phyloP scores from a whole-genome alignment of 2,329 filamentous ascomycete species.

The Thermomyces lanuginosus region DNA sequence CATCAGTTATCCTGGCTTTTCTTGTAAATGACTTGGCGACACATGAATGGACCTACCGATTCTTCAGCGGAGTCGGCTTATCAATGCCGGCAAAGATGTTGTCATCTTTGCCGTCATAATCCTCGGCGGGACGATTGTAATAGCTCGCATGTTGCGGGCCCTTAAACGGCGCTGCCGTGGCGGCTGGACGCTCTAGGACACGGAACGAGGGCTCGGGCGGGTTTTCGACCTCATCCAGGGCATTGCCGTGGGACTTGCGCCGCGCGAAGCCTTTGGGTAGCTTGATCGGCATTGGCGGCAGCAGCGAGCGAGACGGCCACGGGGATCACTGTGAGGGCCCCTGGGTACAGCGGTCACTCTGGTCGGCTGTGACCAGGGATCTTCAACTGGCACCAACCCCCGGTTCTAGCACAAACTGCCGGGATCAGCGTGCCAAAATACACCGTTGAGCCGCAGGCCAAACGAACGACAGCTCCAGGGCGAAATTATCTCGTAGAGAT shows the following conservation, averaged over 20 bases:
- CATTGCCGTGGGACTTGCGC: slow-evolving; percentile 40
- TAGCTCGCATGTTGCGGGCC: slow-evolving; percentile 19
- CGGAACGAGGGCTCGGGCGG: slow-evolving; percentile 34
- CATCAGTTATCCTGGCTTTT: too few relatives aligned
- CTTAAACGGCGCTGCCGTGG: slow-evolving; percentile 29
- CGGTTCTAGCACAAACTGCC: too few relatives aligned
- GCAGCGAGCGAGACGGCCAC: slow-evolving; percentile 2
- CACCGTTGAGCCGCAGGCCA: too few relatives aligned
- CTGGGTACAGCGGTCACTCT: too few relatives aligned
- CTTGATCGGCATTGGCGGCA: slow-evolving; percentile 41
- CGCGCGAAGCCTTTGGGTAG: slow-evolving; percentile 37
- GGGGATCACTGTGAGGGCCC: slow-evolving; percentile 1
- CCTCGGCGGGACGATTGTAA: slow-evolving; percentile 19
- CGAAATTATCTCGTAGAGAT: too few relatives aligned
- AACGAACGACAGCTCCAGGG: too few relatives aligned
- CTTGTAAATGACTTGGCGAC: too few relatives aligned
- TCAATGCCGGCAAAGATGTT: slow-evolving; percentile 24
- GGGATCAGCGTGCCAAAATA: too few relatives aligned
- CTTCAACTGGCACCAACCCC: too few relatives aligned
- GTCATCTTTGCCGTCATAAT: slow-evolving; percentile 22
- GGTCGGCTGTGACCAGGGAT: too few relatives aligned
- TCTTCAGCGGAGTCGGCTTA: slow-evolving; percentile 17
- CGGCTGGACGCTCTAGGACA: slow-evolving; percentile 35
- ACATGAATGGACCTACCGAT: slow-evolving; percentile 24
- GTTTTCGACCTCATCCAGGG: slow-evolving; percentile 31